Evolutionary conservation across 345 rosid genomes (phyloP), one percentile per base, ranked within the genome.

Genomic region (Hibiscus trionum): DNA sequence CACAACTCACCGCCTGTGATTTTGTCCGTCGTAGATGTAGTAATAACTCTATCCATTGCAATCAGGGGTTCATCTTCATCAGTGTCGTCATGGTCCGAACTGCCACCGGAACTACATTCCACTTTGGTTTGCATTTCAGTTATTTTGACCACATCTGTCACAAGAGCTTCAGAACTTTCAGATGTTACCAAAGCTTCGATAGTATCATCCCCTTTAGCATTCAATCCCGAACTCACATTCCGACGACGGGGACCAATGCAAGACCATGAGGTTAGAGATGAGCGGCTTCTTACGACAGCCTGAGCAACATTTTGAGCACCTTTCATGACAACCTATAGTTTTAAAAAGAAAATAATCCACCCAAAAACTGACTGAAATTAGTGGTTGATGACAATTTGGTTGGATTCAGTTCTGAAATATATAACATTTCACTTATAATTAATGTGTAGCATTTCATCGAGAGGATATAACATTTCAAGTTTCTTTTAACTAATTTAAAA

Each of bases 191-290:
- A 77, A 29, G 82, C 78, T 80, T 89, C 88, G 0, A 85, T 82
- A 63, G 77, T 39, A 68, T 84, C 92, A 53, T 83, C 81, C 24
- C 71, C 85, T 77, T 80, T 77, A 11, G 86, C 60, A 82, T 74
- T 84, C 7, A 80, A 66, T 37, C 79, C 61, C 26, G 86, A 71
- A 62, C 78, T 84, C 47, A 86, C 80, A 35, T 82, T 76, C 46
- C 96, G 88, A 9, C 93, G 88, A 0, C 97, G 88, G 15, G 92
- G 93, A 39, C 97, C 98, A 58, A 95, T 92, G 81, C 99, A 92
- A 50, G 91, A 85, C 99, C 98, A 95, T 68, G 98, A 87, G 2
- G 97, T 68, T 63, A 92, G 78, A 67, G 93, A 82, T 70, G 98
- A 55, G 53, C 88, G 97, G 11, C 94, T 95, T 82, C 83, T 83